Conservation (phyloP, 345 rosid genomes). For the Sonneratia alba region DNA sequence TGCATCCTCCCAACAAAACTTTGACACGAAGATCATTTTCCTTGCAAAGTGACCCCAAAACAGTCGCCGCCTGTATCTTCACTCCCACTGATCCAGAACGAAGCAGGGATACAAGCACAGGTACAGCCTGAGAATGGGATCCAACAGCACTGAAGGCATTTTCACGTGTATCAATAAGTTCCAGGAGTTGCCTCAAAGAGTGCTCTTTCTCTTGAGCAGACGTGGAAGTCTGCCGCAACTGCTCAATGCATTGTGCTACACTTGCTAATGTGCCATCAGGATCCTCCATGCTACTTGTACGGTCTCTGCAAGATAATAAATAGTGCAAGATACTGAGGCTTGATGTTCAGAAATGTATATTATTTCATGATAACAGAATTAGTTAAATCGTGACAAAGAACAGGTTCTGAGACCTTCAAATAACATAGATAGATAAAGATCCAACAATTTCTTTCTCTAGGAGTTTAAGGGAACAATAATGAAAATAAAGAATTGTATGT, state of each 20-base stretch:
- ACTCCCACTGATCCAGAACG: slow-evolving; percentile 92
- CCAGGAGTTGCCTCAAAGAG: slow-evolving; percentile 80
- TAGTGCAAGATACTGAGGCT: neutral
- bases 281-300: slow-evolving; percentile 95
- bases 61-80: slow-evolving; percentile 94
- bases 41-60: slow-evolving; percentile 93
- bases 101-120: slow-evolving; percentile 99
- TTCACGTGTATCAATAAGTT: slow-evolving; percentile 89
- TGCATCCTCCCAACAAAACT: slow-evolving; percentile 98
- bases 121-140: slow-evolving; percentile 99
- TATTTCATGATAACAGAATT: neutral
- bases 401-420: neutral
- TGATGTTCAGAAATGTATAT: neutral
- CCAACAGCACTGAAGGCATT: slow-evolving; percentile 98
- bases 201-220: slow-evolving; percentile 87
- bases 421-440: neutral
- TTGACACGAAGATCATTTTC: slow-evolving; percentile 97
- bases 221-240: slow-evolving; percentile 80
- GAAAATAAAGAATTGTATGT: neutral
- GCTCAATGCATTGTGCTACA: slow-evolving; percentile 99
- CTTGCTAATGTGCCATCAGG: slow-evolving; percentile 98
- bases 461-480: neutral
- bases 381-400: neutral
- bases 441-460: neutral
- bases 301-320: slow-evolving; percentile 52